Base-by-base conservation (phyloP, 2,329 filamentous ascomycete species). In the Pseudogymnoascus sp. region DNA sequence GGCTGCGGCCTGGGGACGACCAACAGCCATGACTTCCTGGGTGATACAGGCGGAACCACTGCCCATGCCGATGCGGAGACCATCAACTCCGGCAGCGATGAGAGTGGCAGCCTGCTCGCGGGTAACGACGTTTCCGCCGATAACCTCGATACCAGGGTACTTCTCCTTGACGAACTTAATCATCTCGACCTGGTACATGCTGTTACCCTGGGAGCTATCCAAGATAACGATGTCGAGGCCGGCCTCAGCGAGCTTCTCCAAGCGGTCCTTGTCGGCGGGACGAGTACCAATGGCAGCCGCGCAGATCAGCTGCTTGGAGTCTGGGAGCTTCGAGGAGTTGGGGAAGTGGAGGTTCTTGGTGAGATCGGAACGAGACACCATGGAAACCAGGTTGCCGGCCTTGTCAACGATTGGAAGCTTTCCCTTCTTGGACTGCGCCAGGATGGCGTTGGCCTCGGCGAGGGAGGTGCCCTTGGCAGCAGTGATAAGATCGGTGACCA, bases 331-430 rank as follows among this genome's bases (percentile, higher is more conserved):
- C 62, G 95, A 97, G 59, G 95, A 93, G 66, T 97, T 84, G 37
- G 95, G 95, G 79, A 96, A 99, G 80, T 97, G 88, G 66, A 96
- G 85, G 81, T 99, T 99, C 85, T 99, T 99, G 82, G 93, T 97
- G 79, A 99, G 80, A 79, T 99, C 95, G 71, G 93, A 96, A 71
- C 95, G 87, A 67, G 90, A 93, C 75, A 97, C 88, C 82, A 96
- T 89, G 69, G 95, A 96, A 66, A 96, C 86, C 59, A 96, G 84
- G 80, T 96, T 96, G 74, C 88, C 88, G 61, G 87, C 79, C 73
- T 86, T 81, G 77, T 97, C 93, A 60, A 96, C 88, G 66, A 96
- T 96, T 66, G 93, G 93, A 65, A 97, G 86, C 82, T 97, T 97
- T 79, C 95, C 95, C 84, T 99, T 99, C 86, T 96, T 97, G 66